These are phyloP conservation scores for Wallacemonas sp. DNA, from an alignment of 208 protist genomes.

Conservation along the genomic window DNA sequence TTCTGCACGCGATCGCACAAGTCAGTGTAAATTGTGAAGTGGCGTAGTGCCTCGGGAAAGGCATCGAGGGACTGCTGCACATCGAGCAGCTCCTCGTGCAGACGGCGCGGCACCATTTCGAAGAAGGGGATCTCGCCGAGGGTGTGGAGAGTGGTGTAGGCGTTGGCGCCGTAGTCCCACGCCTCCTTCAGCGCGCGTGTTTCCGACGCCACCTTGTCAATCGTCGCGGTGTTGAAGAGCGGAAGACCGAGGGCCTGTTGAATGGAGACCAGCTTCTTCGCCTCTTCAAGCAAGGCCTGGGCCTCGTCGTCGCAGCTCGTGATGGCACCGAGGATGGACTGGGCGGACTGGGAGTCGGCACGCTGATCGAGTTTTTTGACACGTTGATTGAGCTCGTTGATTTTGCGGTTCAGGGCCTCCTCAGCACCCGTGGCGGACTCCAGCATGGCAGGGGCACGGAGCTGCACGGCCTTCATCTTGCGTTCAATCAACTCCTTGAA, in stretches of 20 bases:
- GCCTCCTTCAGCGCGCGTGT: constrained; percentile 90
- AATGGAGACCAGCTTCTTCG: constrained; percentile 74
- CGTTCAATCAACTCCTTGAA: constrained; percentile 92
- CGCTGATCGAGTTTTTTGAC: constrained; percentile 43
- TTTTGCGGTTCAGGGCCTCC: constrained; percentile 55
- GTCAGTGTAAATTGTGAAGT: constrained; percentile 40
- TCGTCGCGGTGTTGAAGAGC: constrained; percentile 37
- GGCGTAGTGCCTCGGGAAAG: constrained; percentile 58
- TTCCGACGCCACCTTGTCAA: constrained; percentile 81
- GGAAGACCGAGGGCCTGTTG: constrained; percentile 74
- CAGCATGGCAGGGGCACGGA: constrained; percentile 64
- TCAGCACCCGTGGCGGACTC: constrained; percentile 55
- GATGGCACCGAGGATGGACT: constrained; percentile 62
- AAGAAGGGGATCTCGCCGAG: constrained; percentile 93
- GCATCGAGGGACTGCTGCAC: constrained; percentile 53
- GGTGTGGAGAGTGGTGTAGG: constrained; percentile 77
- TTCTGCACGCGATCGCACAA: constrained; percentile 45
- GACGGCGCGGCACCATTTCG: constrained; percentile 90
- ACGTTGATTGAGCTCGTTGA: constrained; percentile 49
- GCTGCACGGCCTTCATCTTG: constrained; percentile 89
- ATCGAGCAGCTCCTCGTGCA: constrained; percentile 77
- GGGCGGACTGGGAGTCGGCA: constrained; percentile 36
- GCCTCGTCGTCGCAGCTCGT: constrained; percentile 74
- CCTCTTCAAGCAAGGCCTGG: constrained; percentile 52
- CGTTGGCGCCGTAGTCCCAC: constrained; percentile 80